Base-by-base conservation (phyloP, 1,139 yeast genomes). In the Yamadazyma songkhlaensis region DNA sequence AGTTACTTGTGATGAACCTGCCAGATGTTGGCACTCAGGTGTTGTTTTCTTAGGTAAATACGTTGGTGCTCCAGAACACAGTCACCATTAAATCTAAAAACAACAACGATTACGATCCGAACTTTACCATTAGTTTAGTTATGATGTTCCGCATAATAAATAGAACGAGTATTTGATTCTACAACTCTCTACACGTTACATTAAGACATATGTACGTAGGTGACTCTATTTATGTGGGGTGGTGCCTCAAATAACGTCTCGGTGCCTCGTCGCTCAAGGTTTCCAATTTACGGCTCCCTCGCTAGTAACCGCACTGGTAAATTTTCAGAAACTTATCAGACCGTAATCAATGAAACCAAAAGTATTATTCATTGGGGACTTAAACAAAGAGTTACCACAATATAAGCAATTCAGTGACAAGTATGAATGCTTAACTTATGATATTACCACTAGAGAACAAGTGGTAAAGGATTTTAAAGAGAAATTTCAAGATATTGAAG, bases 11-110 rank as follows among this genome's bases (percentile, higher is more conserved):
- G 87, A 79, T 40, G 73, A 85, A 68, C 83, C 83, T 49, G 87
- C 87, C 51, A 89, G 99, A 81, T 94, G 97, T 75, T 88, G 97
- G 96, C 97, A 90, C 67, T 92, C 97, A 68, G 99, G 99, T 66
- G 84, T 90, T 53, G 95, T 89, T 53, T 90, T 84, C 77, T 81
- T 85, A 59, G 72, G 92, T 55, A 87, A 89, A 72, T 84, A 83
- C 72, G 79, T 90, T 59, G 97, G 96, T 64, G 87, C 83, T 54
- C 84, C 85, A 54, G 76, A 67, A 55, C 82, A 76, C 61, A 77
- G 74, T 53, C 74, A 68, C 59, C 81, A 78, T 55, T 25, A 25
- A 12, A 25, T 27, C 25, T 23, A 23, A 23, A 23, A 23, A 23
- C 25, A 17, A 17, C 20, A 17, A 17, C 20, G 20, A 17, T 17